Base-by-base conservation (phyloP, 345 rosid genomes). In the Passiflora organensis region DNA sequence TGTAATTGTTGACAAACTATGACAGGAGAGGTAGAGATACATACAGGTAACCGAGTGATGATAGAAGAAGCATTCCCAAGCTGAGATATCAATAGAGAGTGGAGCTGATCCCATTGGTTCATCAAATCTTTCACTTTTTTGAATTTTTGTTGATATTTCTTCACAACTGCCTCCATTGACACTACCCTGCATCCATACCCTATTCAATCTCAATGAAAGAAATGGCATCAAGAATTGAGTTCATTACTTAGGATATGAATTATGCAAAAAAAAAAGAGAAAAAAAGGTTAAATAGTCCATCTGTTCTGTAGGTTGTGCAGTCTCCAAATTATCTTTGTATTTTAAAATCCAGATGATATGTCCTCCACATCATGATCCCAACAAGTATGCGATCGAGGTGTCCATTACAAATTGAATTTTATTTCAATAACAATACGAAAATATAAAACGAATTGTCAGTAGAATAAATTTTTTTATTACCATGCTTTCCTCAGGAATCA, bases 31-130 rank as follows among this genome's bases (percentile, higher is more conserved):
- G n/a, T n/a, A n/a, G n/a, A 28, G 34, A 28, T 2, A 28, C 34
- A 28, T 28, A 28, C 34, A 28, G 34, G 34, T 28, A 91, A 65
- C 58, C 96, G 80, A 64, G 73, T 72, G 37, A 86, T 82, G 60
- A 91, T 80, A 28, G 85, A 75, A 65, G 85, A 79, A 50, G 86
- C 90, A 32, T 84, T 82, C 57, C 70, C 56, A 51, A 79, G 88
- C 53, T 72, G 90, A 0, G 85, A 81, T 22, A 78, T 58, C 56
- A 86, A 58, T 51, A 75, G 78, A 67, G 76, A 70, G 61, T 86
- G 98, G 71, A 82, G 71, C 43, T 75, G 72, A 17, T 76, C 84
- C 98, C 98, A 84, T 17, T 70, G 75, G 4, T 66, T 72, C 84
- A 86, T 77, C 60, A 78, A 83, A 21, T 82, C 89, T 62, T 72